phyloP scores from a whole-genome alignment of 1,284 basidiomycete species.

The Leccinum fuscescens region DNA sequence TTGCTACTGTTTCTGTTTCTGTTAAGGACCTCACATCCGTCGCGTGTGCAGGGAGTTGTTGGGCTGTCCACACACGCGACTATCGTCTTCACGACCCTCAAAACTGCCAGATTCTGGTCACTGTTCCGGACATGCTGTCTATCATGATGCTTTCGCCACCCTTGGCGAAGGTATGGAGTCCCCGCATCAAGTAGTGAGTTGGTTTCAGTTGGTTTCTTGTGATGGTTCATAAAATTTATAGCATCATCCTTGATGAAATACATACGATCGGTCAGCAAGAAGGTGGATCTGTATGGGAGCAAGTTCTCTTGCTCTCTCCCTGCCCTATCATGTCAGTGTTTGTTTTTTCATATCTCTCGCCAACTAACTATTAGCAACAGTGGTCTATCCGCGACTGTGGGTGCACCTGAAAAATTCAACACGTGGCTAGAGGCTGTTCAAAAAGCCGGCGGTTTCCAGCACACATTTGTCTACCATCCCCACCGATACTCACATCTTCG shows the following conservation, averaged over 20 bases:
- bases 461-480: slow-evolving; percentile 59
- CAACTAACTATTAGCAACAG: slow-evolving; percentile 31
- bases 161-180: slow-evolving; percentile 58
- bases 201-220: background rate
- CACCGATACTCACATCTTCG: slow-evolving; percentile 72
- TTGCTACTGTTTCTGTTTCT: slow-evolving; percentile 1
- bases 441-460: slow-evolving; percentile 51
- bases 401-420: slow-evolving; percentile 62
- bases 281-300: slow-evolving; percentile 69
- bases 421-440: slow-evolving; percentile 64
- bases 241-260: slow-evolving; percentile 73
- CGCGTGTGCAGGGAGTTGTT: slow-evolving; percentile 46
- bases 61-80: slow-evolving; percentile 71
- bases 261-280: slow-evolving; percentile 70
- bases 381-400: slow-evolving; percentile 69
- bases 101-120: slow-evolving; percentile 69
- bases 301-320: slow-evolving; percentile 60
- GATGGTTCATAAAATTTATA: slow-evolving; percentile 20
- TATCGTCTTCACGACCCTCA: slow-evolving; percentile 61
- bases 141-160: slow-evolving; percentile 68
- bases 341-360: slow-evolving; percentile 14
- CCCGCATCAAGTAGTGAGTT: slow-evolving; percentile 56
- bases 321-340: slow-evolving; percentile 63
- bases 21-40: background rate
- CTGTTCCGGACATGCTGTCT: slow-evolving; percentile 66